Conservation (phyloP, 305 asterid species). For the Plantago coronopus region DNA sequence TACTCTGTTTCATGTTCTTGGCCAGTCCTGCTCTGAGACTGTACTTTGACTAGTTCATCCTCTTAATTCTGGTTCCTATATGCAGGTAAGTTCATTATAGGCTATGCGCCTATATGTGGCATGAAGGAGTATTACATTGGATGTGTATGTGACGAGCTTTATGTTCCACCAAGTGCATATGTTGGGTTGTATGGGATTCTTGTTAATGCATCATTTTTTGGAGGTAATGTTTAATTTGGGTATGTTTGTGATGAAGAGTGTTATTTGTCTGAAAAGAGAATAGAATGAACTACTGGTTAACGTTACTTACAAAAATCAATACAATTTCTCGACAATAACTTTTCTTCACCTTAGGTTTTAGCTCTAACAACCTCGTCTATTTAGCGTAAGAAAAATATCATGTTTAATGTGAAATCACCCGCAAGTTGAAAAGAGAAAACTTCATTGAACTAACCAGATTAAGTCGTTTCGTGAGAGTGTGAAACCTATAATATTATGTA, state of each 20-base stretch:
- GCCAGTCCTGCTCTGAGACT: constrained; percentile 8
- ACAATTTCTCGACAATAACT: no score
- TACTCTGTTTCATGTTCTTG: not conserved
- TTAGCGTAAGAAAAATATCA: no score
- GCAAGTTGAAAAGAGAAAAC: not conserved
- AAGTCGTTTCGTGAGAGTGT: not conserved
- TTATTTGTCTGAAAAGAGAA: not conserved
- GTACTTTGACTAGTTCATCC: constrained; percentile 15
- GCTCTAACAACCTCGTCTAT: no score
- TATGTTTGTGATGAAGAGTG: constrained; percentile 7
- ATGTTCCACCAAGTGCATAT: constrained; percentile 95
- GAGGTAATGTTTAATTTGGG: constrained; percentile 75
- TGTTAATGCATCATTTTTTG: constrained; percentile 84
- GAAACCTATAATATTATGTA: not conserved
- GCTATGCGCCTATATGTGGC: constrained; percentile 72
- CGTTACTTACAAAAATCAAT: no score
- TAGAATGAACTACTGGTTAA: not conserved
- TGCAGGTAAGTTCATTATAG: constrained; percentile 56
- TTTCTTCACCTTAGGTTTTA: no score
- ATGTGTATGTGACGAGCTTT: constrained; percentile 85
- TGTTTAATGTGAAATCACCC: no score
- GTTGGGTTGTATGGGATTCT: constrained; percentile 77
- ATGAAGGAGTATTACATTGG: constrained; percentile 90
- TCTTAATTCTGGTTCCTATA: constrained; percentile 1
- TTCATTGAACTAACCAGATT: not conserved